Evolutionary conservation across 805 yeast species (phyloP), one percentile per base, ranked within the genome.

Genomic region (Saturnispora halmiae): DNA sequence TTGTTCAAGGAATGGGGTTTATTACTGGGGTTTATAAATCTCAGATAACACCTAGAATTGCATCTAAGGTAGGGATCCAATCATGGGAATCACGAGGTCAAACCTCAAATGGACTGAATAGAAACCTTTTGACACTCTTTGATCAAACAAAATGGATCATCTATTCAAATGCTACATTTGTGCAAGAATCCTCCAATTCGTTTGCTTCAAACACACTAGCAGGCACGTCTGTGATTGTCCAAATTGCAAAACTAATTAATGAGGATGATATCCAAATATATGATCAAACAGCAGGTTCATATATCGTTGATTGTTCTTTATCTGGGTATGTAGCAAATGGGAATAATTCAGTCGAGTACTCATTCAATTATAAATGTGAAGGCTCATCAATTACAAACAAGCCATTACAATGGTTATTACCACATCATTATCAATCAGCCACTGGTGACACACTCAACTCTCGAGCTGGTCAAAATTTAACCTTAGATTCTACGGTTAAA

Each of bases 1-100:
- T 82, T 41, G 82, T 80, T 5, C 88, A 82, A 58, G 96, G 96
- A 41, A 67, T 49, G 72, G 95, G 95, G 6, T 77, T 83, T 46
- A 74, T 83, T 13, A 80, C 95, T 25, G 84, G 79, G 21, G 59
- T 72, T 5, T 59, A 58, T 33, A 66, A 70, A 47, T 77, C 77
- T 10, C 61, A 65, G 44, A 60, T 78, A 50, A 66, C 66, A 22
- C 82, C 86, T 2, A 56, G 61, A 44, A 48, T 82, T 20, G 67
- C 70, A n/a, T 73, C 83, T 19, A 70, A 68, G 22, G 81, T 82
- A 21, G 94, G 94, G 0, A 65, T 82, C 40, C 73, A 70, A 45
- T 62, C 64, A 15, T 65, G 81, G 41, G 61, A 63, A 2, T 63
- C 59, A 24, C 57, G 51, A 1, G 63, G 65, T 2, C 57, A 64